phyloP scores from a whole-genome alignment of 345 rosid genomes.

The Eucalyptus tenuipes region DNA sequence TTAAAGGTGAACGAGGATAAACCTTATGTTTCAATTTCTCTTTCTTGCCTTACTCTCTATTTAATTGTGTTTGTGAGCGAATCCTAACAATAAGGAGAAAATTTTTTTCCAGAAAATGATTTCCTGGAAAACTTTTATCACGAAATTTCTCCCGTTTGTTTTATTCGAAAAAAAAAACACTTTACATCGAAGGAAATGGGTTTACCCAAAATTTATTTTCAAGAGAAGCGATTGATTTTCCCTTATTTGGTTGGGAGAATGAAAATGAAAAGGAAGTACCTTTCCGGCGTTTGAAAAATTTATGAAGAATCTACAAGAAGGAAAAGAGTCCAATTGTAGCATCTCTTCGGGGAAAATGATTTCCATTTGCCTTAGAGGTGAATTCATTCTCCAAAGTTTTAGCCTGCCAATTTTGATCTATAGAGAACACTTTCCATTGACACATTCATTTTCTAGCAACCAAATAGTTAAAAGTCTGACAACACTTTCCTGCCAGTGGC shows the following conservation, averaged over 20 bases:
- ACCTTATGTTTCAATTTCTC: neutral
- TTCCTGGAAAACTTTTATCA: neutral
- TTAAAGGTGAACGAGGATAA: accelerated
- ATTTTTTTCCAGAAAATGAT: neutral
- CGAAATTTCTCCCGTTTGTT: accelerated
- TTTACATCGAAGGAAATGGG: neutral
- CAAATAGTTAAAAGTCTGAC: neutral
- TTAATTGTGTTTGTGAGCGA: accelerated
- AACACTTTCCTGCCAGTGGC: neutral
- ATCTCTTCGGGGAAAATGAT: neutral
- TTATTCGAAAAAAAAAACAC: neutral
- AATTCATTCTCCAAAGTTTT: too few species aligned
- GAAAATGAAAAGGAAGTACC: neutral
- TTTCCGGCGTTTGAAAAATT: too few species aligned
- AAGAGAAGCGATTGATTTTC: neutral
- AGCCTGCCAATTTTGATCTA: neutral
- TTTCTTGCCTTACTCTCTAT: neutral
- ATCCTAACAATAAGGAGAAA: neutral
- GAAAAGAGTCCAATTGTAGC: neutral
- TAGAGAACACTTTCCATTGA: too few species aligned
- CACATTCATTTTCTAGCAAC: neutral
- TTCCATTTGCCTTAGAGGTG: neutral
- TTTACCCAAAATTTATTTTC: neutral
- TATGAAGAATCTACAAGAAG: neutral
- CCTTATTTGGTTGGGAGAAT: neutral